Evolutionary conservation across 768 basidiomycete species (phyloP), one percentile per base, ranked within the genome.

Genomic region (Suillus paluster): DNA sequence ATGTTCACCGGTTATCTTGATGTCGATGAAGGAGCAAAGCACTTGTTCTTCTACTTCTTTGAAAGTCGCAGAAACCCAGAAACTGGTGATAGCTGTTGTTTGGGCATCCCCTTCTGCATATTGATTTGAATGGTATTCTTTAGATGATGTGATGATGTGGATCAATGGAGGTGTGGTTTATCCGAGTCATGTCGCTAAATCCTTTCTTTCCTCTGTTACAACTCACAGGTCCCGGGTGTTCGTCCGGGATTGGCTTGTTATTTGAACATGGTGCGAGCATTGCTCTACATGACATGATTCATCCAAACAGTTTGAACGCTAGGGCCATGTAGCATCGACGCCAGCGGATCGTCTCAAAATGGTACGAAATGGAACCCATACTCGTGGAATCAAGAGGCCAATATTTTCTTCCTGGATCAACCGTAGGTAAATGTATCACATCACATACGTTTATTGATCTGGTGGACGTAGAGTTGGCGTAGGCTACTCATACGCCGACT

Each of bases 371-470:
- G 83, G 84, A 88, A 88, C 64, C 86, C 86, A 0, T 78, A 85
- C 64, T 81, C 83, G 2, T 89, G 88, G 87, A 89, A 87, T 64
- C 80, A 83, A 62, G 84, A 84, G 53, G 85, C 85, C 10, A 89
- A 88, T 65, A 83, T 89, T 1, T 89, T 89, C 79, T 92, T 84
- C 80, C 83, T 86, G 62, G 91, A 86, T 75, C 91, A 88, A 63
- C 88, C 84, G 77, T 75, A 60, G 52, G 76, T 60, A 41, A 21
- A 49, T n/a, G 9, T 4, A 2, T 39, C 27, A 8, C 21, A 34
- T 21, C 36, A 36, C 14, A 34, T 11, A 21, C 44, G 30, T 46
- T 41, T 39, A 45, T 42, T 60, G 14, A 9, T 41, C 25, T 7
- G 23, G 21, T 52, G 63, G 34, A 17, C 38, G 15, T 54, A 87